Evolutionary conservation across 2,329 filamentous ascomycete species (phyloP).

Genomic region (Penicillium thymicola): DNA sequence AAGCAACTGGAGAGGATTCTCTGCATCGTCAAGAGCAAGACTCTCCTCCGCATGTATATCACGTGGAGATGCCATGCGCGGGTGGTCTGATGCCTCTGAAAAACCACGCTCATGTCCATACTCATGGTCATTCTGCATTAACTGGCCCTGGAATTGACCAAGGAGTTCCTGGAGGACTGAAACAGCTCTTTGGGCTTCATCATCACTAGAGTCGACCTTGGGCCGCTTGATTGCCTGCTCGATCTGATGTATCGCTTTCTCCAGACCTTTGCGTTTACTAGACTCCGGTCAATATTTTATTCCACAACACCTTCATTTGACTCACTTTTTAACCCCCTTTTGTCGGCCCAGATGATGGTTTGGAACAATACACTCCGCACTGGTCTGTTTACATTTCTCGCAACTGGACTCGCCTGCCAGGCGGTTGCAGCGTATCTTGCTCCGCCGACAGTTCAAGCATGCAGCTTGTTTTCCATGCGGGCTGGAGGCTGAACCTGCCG

Average conservation of each 20-base stretch:
- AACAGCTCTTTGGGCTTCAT: slow-evolving; percentile 43
- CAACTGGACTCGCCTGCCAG: slow-evolving; percentile 53
- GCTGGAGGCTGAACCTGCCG: slow-evolving; percentile 3
- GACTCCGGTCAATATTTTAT: slow-evolving; percentile 8
- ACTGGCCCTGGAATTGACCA: slow-evolving; percentile 45
- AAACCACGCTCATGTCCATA: slow-evolving; percentile 29
- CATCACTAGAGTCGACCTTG: slow-evolving; percentile 44
- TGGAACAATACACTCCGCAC: slow-evolving; percentile 63
- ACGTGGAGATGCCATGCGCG: slow-evolving; percentile 21
- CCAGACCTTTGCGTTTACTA: slow-evolving; percentile 70
- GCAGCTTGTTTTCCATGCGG: slow-evolving; percentile 44
- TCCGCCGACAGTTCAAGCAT: slow-evolving; percentile 62
- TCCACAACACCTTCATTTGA: slow-evolving; percentile 20
- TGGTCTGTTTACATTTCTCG: slow-evolving; percentile 59
- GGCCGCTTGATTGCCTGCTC: slow-evolving; percentile 65
- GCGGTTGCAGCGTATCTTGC: slow-evolving; percentile 66
- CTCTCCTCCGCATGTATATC: slow-evolving; percentile 46
- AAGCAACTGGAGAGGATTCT: slow-evolving; percentile 70
- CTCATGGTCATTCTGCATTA: slow-evolving; percentile 27
- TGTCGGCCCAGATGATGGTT: slow-evolving; percentile 70
- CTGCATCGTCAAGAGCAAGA: slow-evolving; percentile 66
- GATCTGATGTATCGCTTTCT: slow-evolving; percentile 71
- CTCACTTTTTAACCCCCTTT: slow-evolving; percentile 72
- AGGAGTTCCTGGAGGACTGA: slow-evolving; percentile 52
- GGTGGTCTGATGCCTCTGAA: slow-evolving; percentile 31